phyloP scores from a whole-genome alignment of 306 rosid species.

The Inga laurina region DNA sequence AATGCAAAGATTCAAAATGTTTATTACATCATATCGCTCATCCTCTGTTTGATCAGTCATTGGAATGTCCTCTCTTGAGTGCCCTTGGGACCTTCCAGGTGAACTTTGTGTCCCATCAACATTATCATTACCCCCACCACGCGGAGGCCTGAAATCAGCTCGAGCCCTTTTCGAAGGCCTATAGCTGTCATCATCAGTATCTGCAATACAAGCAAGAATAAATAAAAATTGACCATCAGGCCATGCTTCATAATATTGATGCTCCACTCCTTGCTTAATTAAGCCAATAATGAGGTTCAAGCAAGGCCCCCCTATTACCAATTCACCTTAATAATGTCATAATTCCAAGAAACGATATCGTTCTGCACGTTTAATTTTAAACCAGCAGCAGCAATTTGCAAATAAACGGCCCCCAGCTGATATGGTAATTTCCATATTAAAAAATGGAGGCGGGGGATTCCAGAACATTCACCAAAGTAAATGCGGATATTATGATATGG shows the following conservation, averaged over 20 bases:
- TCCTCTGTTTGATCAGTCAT: slow-evolving; percentile 91
- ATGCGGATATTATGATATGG: not conserved
- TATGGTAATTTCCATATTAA: not conserved
- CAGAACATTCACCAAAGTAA: not conserved
- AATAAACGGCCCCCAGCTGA: not conserved
- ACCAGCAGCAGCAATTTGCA: not conserved
- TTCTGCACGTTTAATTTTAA: not conserved
- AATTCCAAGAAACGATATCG: not conserved
- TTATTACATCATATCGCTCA: slow-evolving; percentile 64
- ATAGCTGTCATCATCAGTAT: slow-evolving; percentile 85
- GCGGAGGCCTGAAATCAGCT: slow-evolving; percentile 72
- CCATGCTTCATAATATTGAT: not conserved
- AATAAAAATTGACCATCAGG: not conserved
- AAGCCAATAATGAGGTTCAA: not conserved
- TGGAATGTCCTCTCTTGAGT: slow-evolving; percentile 79
- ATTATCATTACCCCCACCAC: slow-evolving; percentile 60
- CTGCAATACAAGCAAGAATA: slow-evolving; percentile 46
- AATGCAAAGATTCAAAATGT: not conserved
- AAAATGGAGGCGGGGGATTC: not conserved
- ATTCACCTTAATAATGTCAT: not conserved
- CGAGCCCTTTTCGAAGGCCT: slow-evolving; percentile 88
- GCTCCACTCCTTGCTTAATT: not conserved
- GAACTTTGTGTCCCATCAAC: slow-evolving; percentile 79
- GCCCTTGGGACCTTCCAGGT: slow-evolving; percentile 78
- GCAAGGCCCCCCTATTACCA: not conserved